These are phyloP conservation scores for Sclerotinia glacialis DNA, from an alignment of 2,329 filamentous ascomycete species.

Conservation along the genomic window DNA sequence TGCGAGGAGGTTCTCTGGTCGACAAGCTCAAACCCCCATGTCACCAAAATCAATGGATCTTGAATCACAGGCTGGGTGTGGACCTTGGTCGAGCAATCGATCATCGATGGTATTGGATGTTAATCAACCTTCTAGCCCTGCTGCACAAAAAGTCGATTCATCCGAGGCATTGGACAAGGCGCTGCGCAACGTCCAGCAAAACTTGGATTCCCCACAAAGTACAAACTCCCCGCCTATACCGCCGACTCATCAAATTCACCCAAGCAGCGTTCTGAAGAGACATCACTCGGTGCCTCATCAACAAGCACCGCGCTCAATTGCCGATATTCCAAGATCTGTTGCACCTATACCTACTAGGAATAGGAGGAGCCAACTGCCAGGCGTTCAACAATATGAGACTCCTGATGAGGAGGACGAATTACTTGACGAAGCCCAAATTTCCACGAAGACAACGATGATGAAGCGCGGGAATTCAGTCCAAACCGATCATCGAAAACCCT, in stretches of 20 bases:
- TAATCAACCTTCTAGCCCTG: constrained; percentile 46
- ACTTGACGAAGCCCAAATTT: constrained; percentile 80
- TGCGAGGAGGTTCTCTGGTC: constrained; percentile 85
- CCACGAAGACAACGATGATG: constrained; percentile 72
- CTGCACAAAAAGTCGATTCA: constrained; percentile 51
- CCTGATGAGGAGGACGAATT: constrained; percentile 96
- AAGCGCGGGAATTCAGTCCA: constrained; percentile 49
- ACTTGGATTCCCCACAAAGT: constrained; percentile 44
- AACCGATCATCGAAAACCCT: constrained; percentile 46
- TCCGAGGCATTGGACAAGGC: constrained; percentile 62
- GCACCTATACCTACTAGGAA: constrained; percentile 75
- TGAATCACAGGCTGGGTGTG: constrained; percentile 89
- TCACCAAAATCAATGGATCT: constrained; percentile 81
- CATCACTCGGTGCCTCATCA: constrained; percentile 64
- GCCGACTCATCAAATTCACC: constrained; percentile 51
- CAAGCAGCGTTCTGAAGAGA: constrained; percentile 56
- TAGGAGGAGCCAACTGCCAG: constrained; percentile 70
- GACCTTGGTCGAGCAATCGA: constrained; percentile 81
- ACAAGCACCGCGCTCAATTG: constrained; percentile 51
- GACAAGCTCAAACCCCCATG: constrained; percentile 72
- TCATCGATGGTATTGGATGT: constrained; percentile 77
- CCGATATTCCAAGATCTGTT: constrained; percentile 55
- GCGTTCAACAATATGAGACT: constrained; percentile 83
- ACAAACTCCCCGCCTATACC: constrained; percentile 46
- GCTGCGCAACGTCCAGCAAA: constrained; percentile 53